A percentile compares a stretch with the other conserved stretches of the same genome.
These are phyloP conservation scores for Mimosa bimucronata DNA, from an alignment of 306 rosid species.

Conservation along the genomic window DNA sequence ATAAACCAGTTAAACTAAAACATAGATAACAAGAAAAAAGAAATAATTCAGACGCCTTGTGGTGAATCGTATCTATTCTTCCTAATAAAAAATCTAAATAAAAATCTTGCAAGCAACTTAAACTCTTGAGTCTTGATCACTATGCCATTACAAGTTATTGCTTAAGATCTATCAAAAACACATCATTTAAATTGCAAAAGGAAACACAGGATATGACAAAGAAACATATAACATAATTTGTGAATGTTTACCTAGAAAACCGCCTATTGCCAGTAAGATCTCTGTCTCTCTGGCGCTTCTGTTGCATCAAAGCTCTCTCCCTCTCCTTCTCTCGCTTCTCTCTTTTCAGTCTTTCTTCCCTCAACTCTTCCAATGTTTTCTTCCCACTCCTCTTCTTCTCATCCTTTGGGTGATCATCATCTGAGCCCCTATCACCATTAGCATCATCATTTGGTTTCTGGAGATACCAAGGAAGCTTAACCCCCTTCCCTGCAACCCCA, in stretches of 20 bases:
- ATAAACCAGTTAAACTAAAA: conserved; percentile 11
- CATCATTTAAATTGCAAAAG: background rate
- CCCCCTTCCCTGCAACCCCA: conserved; percentile 88
- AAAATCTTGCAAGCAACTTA: background rate
- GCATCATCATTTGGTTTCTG: conserved; percentile 45
- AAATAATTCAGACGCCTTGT: conserved; percentile 1
- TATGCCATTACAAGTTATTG: background rate
- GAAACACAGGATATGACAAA: background rate
- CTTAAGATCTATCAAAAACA: background rate
- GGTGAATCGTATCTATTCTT: conserved; percentile 12
- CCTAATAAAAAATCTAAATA: conserved; percentile 1
- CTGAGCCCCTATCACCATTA: conserved; percentile 28
- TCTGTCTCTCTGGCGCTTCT: conserved; percentile 42
- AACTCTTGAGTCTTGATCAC: conserved; percentile 1
- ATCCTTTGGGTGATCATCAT: conserved; percentile 38
- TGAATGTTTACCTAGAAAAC: conserved; percentile 50
- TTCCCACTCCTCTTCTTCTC: conserved; percentile 56
- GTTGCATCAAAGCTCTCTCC: conserved; percentile 55
- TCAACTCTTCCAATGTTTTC: conserved; percentile 80
- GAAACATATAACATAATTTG: background rate
- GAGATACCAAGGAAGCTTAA: conserved; percentile 89
- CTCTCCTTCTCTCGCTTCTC: conserved; percentile 87
- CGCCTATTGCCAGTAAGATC: conserved; percentile 40
- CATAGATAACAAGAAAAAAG: background rate
- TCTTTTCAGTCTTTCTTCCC: conserved; percentile 77